phyloP scores from a whole-genome alignment of 177 flowering plant species.

The Vitis hybrid region DNA sequence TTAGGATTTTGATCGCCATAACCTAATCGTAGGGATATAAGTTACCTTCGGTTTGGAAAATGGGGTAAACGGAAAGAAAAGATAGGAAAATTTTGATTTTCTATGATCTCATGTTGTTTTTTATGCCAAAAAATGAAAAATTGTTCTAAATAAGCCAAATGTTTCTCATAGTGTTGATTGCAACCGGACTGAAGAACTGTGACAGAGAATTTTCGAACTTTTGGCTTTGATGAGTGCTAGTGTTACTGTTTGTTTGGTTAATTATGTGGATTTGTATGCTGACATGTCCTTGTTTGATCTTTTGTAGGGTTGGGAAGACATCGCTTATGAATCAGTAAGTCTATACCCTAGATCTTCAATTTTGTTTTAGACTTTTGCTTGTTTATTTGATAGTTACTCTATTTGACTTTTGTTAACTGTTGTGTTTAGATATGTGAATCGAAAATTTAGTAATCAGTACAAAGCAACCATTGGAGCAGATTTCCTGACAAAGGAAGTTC shows the following conservation, averaged over 20 bases:
- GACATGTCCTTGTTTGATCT: conserved; percentile 12
- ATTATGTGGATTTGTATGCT: background rate
- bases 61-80: too few species aligned
- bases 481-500: conserved; percentile 77
- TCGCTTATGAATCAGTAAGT: conserved; percentile 88
- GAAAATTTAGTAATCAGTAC: conserved; percentile 80
- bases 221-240: background rate
- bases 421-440: conserved; percentile 61
- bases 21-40: too few species aligned
- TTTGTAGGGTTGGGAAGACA: conserved; percentile 81
- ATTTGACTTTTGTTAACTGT: background rate
- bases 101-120: too few species aligned
- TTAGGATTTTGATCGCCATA: too few species aligned
- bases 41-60: too few species aligned
- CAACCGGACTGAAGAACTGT: background rate
- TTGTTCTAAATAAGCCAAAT: too few species aligned
- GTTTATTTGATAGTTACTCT: background rate
- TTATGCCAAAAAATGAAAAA: too few species aligned
- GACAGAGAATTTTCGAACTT: background rate
- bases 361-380: background rate
- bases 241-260: background rate
- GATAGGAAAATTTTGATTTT: too few species aligned
- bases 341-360: conserved; percentile 4
- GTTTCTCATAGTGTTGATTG: background rate
- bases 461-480: conserved; percentile 85